Evolutionary conservation across 1,139 yeast species (phyloP).

Genomic region (Protomyces lactucae-debilis): DNA sequence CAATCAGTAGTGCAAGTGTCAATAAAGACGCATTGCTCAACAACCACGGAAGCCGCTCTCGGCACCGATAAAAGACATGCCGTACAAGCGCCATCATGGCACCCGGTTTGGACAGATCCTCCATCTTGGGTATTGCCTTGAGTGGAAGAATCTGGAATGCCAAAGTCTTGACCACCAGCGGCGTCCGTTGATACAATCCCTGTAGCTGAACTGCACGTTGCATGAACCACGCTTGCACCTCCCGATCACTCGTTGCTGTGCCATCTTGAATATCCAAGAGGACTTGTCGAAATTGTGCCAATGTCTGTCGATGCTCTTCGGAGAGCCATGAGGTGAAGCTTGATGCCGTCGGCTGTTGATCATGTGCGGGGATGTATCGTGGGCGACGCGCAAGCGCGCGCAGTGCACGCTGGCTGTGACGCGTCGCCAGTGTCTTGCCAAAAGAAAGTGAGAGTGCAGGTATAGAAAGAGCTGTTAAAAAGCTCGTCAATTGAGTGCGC

Average conservation of each 20-base stretch:
- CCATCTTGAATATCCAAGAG: constrained; percentile 18
- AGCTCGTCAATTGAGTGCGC: not conserved
- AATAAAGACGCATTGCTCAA: constrained; percentile 13
- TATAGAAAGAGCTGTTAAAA: not conserved
- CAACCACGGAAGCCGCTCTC: constrained; percentile 10
- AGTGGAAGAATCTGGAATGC: constrained; percentile 11
- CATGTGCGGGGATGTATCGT: constrained; percentile 1
- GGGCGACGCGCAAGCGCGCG: not conserved
- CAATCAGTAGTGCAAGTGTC: constrained; percentile 14
- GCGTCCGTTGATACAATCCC: constrained; percentile 7
- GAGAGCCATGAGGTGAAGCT: not conserved
- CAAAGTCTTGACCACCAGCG: constrained; percentile 14
- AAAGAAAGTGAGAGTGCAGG: not conserved
- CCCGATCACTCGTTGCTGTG: constrained; percentile 10
- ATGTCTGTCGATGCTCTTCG: constrained; percentile 6
- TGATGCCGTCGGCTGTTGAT: not conserved
- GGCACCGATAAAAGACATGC: constrained; percentile 5
- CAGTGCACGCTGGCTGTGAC: not conserved
- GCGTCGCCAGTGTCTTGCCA: not conserved
- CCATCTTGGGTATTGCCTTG: constrained; percentile 15
- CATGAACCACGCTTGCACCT: constrained; percentile 2
- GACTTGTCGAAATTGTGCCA: constrained; percentile 16
- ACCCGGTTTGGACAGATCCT: constrained; percentile 20
- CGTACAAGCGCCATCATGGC: constrained; percentile 13
- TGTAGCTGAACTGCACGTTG: constrained; percentile 8